These are phyloP conservation scores for Kappamyces sp. DNA, from an alignment of 192 early-diverging fungal genomes.

Conservation along the genomic window DNA sequence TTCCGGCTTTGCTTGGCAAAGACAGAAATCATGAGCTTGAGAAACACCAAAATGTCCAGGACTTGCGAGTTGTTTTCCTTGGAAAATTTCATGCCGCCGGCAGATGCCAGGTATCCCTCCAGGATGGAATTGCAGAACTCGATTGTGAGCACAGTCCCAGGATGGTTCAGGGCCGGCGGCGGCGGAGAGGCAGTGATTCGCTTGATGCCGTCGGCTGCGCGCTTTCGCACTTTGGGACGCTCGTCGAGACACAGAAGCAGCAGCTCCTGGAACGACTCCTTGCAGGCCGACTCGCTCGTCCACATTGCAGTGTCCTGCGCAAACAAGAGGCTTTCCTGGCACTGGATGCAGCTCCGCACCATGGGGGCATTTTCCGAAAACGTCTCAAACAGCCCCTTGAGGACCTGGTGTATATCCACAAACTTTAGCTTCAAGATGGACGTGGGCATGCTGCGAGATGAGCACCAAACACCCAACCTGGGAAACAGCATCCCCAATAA, in stretches of 20 bases:
- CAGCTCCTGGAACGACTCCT: slow-evolving; percentile 67
- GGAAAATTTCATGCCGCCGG: slow-evolving; percentile 15
- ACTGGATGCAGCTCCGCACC: slow-evolving; percentile 63
- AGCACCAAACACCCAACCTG: slow-evolving; percentile 32
- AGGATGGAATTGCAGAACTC: slow-evolving; percentile 60
- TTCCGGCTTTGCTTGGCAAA: slow-evolving; percentile 38
- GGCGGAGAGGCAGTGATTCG: slow-evolving; percentile 67
- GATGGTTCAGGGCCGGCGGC: slow-evolving; percentile 64
- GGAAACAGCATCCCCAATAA: slow-evolving; percentile 74
- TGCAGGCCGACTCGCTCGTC: slow-evolving; percentile 45
- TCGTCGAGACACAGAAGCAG: slow-evolving; percentile 72
- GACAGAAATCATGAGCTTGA: slow-evolving; percentile 50
- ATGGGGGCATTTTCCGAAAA: slow-evolving; percentile 67
- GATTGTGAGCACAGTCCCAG: slow-evolving; percentile 55
- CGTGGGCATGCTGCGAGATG: slow-evolving; percentile 18
- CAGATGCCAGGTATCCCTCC: slow-evolving; percentile 30
- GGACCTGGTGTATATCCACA: slow-evolving; percentile 24
- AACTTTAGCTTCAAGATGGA: slow-evolving; percentile 40
- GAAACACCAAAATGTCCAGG: slow-evolving; percentile 62
- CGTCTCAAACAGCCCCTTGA: slow-evolving; percentile 57
- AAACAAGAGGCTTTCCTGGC: slow-evolving; percentile 69
- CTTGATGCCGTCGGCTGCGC: slow-evolving; percentile 78
- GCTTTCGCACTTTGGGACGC: slow-evolving; percentile 83
- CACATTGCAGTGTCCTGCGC: slow-evolving; percentile 73
- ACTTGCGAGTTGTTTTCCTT: slow-evolving; percentile 34